A percentile compares a stretch with the other conserved stretches of the same genome.
phyloP scores from a whole-genome alignment of 805 yeast species.

The Lachancea lanzarotensis region DNA sequence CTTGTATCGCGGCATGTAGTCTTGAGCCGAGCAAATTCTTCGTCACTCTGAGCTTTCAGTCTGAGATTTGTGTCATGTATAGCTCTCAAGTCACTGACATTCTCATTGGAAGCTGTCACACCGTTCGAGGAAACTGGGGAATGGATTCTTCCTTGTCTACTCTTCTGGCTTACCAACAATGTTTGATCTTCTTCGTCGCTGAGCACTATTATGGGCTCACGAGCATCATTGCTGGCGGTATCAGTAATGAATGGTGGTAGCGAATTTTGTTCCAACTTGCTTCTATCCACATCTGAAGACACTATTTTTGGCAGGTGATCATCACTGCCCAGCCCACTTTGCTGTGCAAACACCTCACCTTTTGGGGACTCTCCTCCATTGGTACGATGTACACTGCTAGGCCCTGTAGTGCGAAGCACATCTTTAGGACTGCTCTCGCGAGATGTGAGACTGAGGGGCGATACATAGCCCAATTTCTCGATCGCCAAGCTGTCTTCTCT shows the following conservation, averaged over 20 bases:
- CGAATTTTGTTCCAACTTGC: background rate
- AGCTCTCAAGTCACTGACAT: slow-evolving; percentile 11
- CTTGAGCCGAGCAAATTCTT: background rate
- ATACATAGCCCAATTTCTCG: background rate
- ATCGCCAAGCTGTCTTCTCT: background rate
- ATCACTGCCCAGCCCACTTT: background rate
- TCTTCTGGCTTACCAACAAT: background rate
- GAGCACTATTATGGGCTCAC: slow-evolving; percentile 26
- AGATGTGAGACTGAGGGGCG: background rate
- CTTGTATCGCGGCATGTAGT: slow-evolving; percentile 6
- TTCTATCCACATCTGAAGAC: background rate
- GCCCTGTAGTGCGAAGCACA: background rate
- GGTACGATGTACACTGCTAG: background rate
- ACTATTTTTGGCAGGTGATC: background rate
- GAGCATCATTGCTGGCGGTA: background rate
- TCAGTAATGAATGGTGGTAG: background rate
- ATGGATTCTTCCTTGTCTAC: background rate
- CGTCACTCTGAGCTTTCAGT: background rate
- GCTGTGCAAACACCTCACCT: too few species aligned
- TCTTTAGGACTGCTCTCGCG: background rate
- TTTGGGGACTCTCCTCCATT: too few species aligned
- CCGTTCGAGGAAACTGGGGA: background rate
- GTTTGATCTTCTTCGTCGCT: slow-evolving; percentile 25
- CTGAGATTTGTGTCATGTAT: slow-evolving; percentile 15
- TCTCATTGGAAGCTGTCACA: background rate